phyloP scores from a whole-genome alignment of 2,329 filamentous ascomycete species.

The Arthrinium puccinioides region DNA sequence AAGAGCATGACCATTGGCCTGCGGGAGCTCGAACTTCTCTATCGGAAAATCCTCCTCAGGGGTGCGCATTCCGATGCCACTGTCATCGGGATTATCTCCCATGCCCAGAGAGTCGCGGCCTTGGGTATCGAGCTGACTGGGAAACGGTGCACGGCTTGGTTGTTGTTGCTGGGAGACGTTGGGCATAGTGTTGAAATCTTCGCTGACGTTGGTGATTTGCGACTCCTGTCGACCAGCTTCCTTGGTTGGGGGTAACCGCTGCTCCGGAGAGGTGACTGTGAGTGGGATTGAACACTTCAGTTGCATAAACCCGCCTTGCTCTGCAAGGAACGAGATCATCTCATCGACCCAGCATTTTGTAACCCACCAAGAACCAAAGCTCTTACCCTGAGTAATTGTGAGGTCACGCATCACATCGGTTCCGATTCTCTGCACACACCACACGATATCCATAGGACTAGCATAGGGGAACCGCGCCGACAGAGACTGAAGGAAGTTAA shows the following conservation, averaged over 20 bases:
- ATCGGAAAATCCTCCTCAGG: constrained; percentile 52
- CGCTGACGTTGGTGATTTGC: constrained; percentile 37
- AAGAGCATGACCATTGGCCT: not conserved
- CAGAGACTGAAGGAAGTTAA: constrained; percentile 62
- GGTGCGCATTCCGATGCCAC: constrained; percentile 65
- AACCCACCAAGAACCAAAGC: constrained; percentile 90
- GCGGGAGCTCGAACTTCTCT: constrained; percentile 1
- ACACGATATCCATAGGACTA: constrained; percentile 64
- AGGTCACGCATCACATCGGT: constrained; percentile 75
- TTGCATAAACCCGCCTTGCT: constrained; percentile 81
- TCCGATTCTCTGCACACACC: constrained; percentile 68
- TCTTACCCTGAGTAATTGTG: constrained; percentile 69
- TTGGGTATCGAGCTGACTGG: constrained; percentile 30
- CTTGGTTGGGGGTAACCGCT: constrained; percentile 26
- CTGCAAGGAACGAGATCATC: constrained; percentile 84
- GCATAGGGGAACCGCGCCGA: constrained; percentile 68
- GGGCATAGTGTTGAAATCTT: constrained; percentile 35
- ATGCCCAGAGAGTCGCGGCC: constrained; percentile 37
- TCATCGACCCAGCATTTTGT: constrained; percentile 95
- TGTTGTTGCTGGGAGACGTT: constrained; percentile 39
- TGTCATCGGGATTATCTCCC: constrained; percentile 56
- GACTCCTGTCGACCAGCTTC: constrained; percentile 27
- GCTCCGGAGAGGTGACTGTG: constrained; percentile 17
- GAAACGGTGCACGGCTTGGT: constrained; percentile 41
- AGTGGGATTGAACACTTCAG: constrained; percentile 34